Base-by-base conservation (phyloP, 352 stramenopile genomes). In the Globisporangium cylindrosporum region DNA sequence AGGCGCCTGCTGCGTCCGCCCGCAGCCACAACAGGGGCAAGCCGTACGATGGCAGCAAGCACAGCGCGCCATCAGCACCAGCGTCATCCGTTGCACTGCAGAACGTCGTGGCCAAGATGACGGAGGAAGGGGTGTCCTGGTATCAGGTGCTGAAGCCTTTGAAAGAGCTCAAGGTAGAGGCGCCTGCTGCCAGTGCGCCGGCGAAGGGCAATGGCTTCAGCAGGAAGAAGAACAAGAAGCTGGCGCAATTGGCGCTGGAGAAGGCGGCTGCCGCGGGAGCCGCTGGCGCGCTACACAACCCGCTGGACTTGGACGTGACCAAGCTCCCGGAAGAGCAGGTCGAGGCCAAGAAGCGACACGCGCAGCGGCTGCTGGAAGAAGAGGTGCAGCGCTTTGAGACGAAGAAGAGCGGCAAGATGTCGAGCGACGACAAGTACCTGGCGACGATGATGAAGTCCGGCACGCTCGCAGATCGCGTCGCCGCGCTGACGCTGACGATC, bases 401-500 rank as follows among this genome's bases (percentile, higher is more conserved):
- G 32, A 86, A 90, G 55, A 88, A 86, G 65, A 84, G 79, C 67
- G 68, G 74, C 64, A 90, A 89, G 62, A 74, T 94, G 67, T 93
- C 84, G 56, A 95, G 86, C 71, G 85, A 93, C 60, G 88, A 93
- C 73, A 95, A 93, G 73, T 94, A 94, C 71, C 70, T 95, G 53
- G 78, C 82, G 48, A 93, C 84, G 12, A 94, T 97, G 79, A 92
- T 96, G 69, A 89, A 84, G 74, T 91, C 86, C 20, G 94, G 94
- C 69, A 98, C 94, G 20, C 71, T 98, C 62, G 79, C 86, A 54
- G 94, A 98, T 78, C 91, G 94, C 67, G 88, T 98, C 29, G 93
- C 93, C 3, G 90, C 94, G 41, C 77, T 98, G 59, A 96, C 93
- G 49, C 80, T 98, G 49, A 86, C 80, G 63, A 85, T 97, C 54